Evolutionary conservation across 2,329 filamentous ascomycete genomes (phyloP).

Genomic region (Fonsecaea monophora): DNA sequence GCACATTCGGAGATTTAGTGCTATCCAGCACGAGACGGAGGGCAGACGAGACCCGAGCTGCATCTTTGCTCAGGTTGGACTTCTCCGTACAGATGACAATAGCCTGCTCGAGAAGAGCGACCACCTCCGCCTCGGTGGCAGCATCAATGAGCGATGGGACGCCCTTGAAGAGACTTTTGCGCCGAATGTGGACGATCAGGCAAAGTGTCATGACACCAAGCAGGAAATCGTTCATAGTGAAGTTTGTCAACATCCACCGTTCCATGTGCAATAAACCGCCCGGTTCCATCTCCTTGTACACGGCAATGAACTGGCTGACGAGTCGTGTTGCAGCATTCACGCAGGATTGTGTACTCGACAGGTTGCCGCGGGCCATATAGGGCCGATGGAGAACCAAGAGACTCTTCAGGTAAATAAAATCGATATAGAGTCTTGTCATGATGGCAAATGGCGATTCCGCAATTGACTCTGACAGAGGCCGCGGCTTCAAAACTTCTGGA

Average conservation of each 20-base stretch:
- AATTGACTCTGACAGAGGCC: slow-evolving; percentile 46
- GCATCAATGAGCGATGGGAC: slow-evolving; percentile 29
- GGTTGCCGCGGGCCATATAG: slow-evolving; percentile 53
- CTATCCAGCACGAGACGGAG: slow-evolving; percentile 33
- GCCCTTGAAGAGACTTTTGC: slow-evolving; percentile 4
- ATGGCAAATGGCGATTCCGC: slow-evolving; percentile 59
- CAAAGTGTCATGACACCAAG: slow-evolving; percentile 68
- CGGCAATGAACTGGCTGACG: slow-evolving; percentile 57
- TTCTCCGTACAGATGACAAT: slow-evolving; percentile 37
- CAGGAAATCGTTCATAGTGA: slow-evolving; percentile 67
- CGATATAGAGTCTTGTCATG: slow-evolving; percentile 60
- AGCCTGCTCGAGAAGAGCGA: slow-evolving; percentile 30
- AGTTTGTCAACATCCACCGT: slow-evolving; percentile 64
- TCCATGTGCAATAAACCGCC: slow-evolving; percentile 61
- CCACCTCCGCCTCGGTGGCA: slow-evolving; percentile 22
- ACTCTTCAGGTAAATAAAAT: slow-evolving; percentile 60
- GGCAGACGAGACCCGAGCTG: slow-evolving; percentile 35
- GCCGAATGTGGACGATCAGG: slow-evolving; percentile 45
- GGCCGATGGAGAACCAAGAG: slow-evolving; percentile 61
- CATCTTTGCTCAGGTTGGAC: slow-evolving; percentile 32
- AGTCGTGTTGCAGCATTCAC: slow-evolving; percentile 57
- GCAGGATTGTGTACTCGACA: slow-evolving; percentile 55
- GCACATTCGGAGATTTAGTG: slow-evolving; percentile 4
- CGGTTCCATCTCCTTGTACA: slow-evolving; percentile 60
- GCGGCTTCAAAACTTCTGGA: slow-evolving; percentile 33